Base-by-base conservation (phyloP, 169 alveolate species). In the Cryptosporidium ubiquitum region DNA sequence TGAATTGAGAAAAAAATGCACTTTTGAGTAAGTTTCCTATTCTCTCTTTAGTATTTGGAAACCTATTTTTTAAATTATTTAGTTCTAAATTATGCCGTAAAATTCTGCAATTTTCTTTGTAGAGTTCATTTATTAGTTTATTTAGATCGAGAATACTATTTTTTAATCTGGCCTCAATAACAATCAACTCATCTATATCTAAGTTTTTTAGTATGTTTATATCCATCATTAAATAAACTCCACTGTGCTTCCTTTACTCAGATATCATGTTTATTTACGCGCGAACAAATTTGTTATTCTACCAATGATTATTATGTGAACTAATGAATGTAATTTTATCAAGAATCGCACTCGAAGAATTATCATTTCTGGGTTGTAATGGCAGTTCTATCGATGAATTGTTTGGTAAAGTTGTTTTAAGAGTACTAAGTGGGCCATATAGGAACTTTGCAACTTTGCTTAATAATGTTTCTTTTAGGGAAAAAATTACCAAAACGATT, bases 321-420 rank as follows among this genome's bases (percentile, higher is more conserved):
- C 42, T 64, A 47, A 79, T 79, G 89, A 29, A 79, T 64, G 68
- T 79, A 5, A 37, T 64, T 40, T 44, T 79, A 18, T 23, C 64
- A 42, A 79, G 89, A 79, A 49, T 79, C 37, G 66, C 75, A 61
- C 52, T 79, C 18, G 89, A 79, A 44, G 89, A 79, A 6, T 35
- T 79, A 12, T 58, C 89, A 2, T 64, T 79, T 16, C 57, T 42
- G 14, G 89, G 89, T 1, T 16, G 39, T 12, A 40, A 12, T 61
- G 89, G 79, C 9, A 58, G 47, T n/a, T 20, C 58, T 26, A 51
- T 52, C 20, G 20, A 44, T 23, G 73, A 64, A 40, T 31, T 79
- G 20, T 40, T 79, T 26, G 60, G 14, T 6, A 61, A 40, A 47
- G 60, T 79, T 44, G 12, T 3, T 16, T 26, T 44, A 5, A 79